phyloP scores from a whole-genome alignment of 768 basidiomycete species.

The Amanita subjunquillea region DNA sequence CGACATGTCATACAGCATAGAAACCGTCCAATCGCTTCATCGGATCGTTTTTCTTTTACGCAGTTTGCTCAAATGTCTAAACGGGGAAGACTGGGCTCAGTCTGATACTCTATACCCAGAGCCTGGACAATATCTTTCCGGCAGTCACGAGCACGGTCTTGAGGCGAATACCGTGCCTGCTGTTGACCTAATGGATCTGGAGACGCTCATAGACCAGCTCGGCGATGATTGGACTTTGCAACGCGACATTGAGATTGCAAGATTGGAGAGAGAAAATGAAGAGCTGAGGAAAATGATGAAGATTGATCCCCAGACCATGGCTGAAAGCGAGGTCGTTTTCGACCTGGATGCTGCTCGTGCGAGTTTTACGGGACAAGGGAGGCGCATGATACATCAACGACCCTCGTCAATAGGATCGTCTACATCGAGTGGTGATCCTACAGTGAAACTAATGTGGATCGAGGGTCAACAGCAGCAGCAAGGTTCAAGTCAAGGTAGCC shows the following conservation, averaged over 20 bases:
- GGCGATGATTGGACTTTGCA: constrained; percentile 78
- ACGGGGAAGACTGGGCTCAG: constrained; percentile 51
- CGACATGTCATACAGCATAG: constrained; percentile 48
- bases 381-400: constrained; percentile 12
- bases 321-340: constrained; percentile 39
- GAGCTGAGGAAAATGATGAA: constrained; percentile 64
- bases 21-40: constrained; percentile 56
- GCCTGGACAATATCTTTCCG: neutral
- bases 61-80: constrained; percentile 60
- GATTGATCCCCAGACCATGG: constrained; percentile 53
- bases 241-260: constrained; percentile 77
- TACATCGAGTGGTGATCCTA: constrained; percentile 9
- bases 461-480: constrained; percentile 22
- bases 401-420: constrained; percentile 6
- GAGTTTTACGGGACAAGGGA: constrained; percentile 15
- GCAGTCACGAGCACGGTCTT: constrained; percentile 2
- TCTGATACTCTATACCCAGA: neutral
- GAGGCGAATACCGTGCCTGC: constrained; percentile 19
- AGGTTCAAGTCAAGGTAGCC: constrained; percentile 14
- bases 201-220: constrained; percentile 27
- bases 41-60: constrained; percentile 63
- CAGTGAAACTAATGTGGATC: constrained; percentile 20
- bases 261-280: constrained; percentile 78
- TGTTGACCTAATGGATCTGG: constrained; percentile 29
- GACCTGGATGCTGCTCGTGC: constrained; percentile 36